Conservation (phyloP, 768 basidiomycete species). For the Polyporus arcularius region DNA sequence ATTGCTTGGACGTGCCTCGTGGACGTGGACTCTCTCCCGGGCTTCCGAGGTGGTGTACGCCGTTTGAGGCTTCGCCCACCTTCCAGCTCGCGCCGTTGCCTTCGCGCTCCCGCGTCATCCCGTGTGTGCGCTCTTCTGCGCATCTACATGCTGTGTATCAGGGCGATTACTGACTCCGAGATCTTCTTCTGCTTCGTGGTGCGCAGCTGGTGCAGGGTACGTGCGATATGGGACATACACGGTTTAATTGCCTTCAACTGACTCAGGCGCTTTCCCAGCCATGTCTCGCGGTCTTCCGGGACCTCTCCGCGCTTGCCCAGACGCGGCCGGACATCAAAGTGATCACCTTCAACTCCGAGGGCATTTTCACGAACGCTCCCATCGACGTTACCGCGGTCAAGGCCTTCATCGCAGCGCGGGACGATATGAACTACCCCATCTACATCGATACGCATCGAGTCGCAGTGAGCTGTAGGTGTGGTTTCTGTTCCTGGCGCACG, state of each 20-base stretch:
- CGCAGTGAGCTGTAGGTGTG: slow-evolving; percentile 28
- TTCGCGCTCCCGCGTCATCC: slow-evolving; percentile 2
- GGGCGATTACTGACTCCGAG: slow-evolving; percentile 19
- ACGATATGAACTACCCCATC: slow-evolving; percentile 32
- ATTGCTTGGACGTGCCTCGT: too few relatives aligned
- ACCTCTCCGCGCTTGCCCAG: slow-evolving; percentile 26
- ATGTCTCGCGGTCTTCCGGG: slow-evolving; percentile 30
- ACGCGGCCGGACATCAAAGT: slow-evolving; percentile 27
- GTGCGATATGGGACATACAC: slow-evolving; percentile 20
- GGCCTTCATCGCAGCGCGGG: slow-evolving; percentile 25
- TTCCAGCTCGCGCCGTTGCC: not conserved
- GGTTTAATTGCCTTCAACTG: slow-evolving; percentile 20
- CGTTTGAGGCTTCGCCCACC: not conserved
- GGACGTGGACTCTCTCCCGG: too few relatives aligned
- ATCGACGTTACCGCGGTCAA: slow-evolving; percentile 27
- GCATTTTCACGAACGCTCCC: slow-evolving; percentile 30
- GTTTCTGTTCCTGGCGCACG: not conserved
- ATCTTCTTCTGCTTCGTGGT: slow-evolving; percentile 5
- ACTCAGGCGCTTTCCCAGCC: slow-evolving; percentile 23
- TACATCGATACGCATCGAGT: slow-evolving; percentile 29
- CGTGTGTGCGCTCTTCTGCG: not conserved
- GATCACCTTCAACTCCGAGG: slow-evolving; percentile 33
- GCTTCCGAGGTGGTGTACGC: not conserved
- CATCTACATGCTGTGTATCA: slow-evolving; percentile 8
- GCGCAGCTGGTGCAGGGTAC: slow-evolving; percentile 27